Percentiles rank a stretch among this genome's conserved stretches.
phyloP scores from a whole-genome alignment of 2,329 filamentous ascomycete species.

The Lizonia empirigonia region DNA sequence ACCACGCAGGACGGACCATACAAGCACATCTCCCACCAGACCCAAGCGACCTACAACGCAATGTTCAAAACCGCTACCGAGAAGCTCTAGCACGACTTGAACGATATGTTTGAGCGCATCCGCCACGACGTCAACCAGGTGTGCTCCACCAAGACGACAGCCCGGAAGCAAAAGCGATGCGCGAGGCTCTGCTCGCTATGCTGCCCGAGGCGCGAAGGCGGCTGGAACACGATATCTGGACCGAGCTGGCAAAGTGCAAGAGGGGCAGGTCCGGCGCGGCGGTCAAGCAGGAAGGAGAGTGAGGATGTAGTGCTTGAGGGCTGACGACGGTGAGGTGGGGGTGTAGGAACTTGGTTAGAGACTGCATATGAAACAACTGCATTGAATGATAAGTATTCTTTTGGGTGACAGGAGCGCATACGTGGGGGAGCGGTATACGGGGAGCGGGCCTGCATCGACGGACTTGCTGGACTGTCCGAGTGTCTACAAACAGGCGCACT shows the following conservation, averaged over 20 bases:
- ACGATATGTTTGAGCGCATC: slow-evolving; percentile 6
- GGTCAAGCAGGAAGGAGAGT: neutral
- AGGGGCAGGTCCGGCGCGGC: no score
- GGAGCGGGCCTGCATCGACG: no score
- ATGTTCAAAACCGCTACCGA: neutral
- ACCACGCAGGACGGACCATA: neutral
- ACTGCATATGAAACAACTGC: no score
- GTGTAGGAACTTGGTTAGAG: no score
- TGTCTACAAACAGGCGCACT: no score
- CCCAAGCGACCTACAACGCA: neutral
- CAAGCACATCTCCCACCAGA: neutral
- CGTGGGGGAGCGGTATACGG: no score
- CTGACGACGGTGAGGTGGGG: no score
- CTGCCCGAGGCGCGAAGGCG: slow-evolving; percentile 2
- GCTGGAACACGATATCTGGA: neutral
- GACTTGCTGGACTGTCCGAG: no score
- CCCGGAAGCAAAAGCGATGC: slow-evolving; percentile 3
- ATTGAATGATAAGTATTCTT: no score
- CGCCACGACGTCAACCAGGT: slow-evolving; percentile 8
- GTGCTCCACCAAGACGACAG: slow-evolving; percentile 16
- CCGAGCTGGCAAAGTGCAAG: neutral
- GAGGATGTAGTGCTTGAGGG: no score
- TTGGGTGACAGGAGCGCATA: no score
- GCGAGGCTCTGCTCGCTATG: slow-evolving; percentile 2
- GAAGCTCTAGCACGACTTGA: neutral